Evolutionary conservation across 2,329 filamentous ascomycete species (phyloP), one percentile per base, ranked within the genome.

Genomic region (Pseudocercospora musae): DNA sequence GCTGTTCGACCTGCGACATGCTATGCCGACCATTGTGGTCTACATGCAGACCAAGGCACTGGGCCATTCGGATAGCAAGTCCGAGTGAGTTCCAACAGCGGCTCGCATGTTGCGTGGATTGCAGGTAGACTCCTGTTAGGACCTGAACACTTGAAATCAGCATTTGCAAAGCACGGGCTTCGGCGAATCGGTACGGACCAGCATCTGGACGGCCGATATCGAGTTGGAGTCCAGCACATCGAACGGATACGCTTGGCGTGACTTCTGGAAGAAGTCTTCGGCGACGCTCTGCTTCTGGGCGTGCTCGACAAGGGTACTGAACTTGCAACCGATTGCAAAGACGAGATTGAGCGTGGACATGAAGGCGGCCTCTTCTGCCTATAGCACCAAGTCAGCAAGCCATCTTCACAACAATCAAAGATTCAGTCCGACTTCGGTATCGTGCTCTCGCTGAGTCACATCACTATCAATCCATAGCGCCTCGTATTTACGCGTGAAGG

Each of bases 21-120:
- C 82, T 59, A 29, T 62, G 65, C 8, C 82, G 5, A 87, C 77
- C 18, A 76, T 73, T 62, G 83, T 81, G 37, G 85, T 89, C 87
- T 11, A 84, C 81, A 63, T 89, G 86, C 53, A 89, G 79, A 0
- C 87, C 87, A 80, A 89, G 87, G 70, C 87, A 87, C 70, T 88
- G 84, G 0, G 86, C 87, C 57, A 89, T 85, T 20, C 87, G 82
- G 33, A 89, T 79, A 4, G 85, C 79, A 4, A 70, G 59, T 9
- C 69, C 69, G 7, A 70, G 56, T 0, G 68, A 67, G 49, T 70
- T 71, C 69, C 69, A 71, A 44, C 69, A 71, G 25, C 68, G 64
- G 57, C 66, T 68, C 0, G 68, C 69, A 58, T 70, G 62, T 23
- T 70, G 66, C 11, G 69, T 70, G 1, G 68, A 70, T 57, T 71